Conservation (phyloP, 768 basidiomycete genomes). For the Daedaleopsis nitida region DNA sequence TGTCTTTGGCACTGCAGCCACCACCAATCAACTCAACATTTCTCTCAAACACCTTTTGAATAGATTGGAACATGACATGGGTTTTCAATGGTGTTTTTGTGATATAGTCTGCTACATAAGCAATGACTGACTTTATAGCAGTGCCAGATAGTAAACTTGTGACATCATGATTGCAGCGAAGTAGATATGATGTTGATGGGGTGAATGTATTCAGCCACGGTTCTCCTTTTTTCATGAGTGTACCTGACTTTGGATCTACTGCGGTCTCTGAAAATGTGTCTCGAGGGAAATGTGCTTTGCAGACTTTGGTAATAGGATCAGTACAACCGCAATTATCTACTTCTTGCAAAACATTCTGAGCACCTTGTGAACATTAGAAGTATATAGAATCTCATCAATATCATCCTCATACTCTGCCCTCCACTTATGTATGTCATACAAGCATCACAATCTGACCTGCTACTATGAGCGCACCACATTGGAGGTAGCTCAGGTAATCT, state of each 20-base stretch:
- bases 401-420: neutral
- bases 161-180: neutral
- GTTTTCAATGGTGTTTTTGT: neutral
- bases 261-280: neutral
- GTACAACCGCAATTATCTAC: neutral
- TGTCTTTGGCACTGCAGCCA: neutral
- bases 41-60: slow-evolving; percentile 1
- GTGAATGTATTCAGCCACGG: slow-evolving; percentile 3
- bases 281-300: neutral
- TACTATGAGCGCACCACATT: neutral
- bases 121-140: slow-evolving; percentile 1
- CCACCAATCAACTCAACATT: neutral
- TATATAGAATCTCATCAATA: neutral
- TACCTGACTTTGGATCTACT: neutral
- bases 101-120: slow-evolving; percentile 1
- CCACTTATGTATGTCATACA: neutral
- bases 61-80: slow-evolving; percentile 1
- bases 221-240: slow-evolving; percentile 2
- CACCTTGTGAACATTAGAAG: neutral
- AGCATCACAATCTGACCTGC: neutral
- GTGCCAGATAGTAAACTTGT: neutral
- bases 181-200: neutral
- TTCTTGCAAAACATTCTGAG: neutral
- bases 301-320: neutral
- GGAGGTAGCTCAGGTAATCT: neutral